These are phyloP conservation scores for Penicillium diatomitis DNA, from an alignment of 495 filamentous ascomycete species.

Conservation along the genomic window DNA sequence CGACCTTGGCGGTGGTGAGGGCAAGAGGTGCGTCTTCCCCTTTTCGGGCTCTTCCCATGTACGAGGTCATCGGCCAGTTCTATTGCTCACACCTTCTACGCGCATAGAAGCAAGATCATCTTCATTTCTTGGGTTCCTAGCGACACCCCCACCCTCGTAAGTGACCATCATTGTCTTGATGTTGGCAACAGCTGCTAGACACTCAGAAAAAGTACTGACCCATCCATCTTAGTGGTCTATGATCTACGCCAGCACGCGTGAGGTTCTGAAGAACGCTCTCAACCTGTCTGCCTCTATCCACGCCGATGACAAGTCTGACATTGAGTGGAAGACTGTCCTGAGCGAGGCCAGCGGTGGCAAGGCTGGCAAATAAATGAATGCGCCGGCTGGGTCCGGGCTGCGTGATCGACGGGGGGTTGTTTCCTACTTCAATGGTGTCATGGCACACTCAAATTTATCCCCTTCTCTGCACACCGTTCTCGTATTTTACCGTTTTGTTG, in stretches of 20 bases:
- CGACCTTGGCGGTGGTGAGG: constrained; percentile 67
- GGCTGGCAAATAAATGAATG: constrained; percentile 31
- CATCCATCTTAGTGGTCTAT: constrained; percentile 48
- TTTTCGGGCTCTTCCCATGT: not conserved
- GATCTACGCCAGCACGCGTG: constrained; percentile 95
- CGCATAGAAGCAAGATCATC: constrained; percentile 79
- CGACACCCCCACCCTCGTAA: constrained; percentile 71
- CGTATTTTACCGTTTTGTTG: constrained; percentile 1
- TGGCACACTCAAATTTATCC: constrained; percentile 23
- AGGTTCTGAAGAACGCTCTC: constrained; percentile 79
- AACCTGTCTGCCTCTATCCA: constrained; percentile 75
- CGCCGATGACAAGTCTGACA: constrained; percentile 84
- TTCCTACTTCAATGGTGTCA: constrained; percentile 9
- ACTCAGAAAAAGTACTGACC: constrained; percentile 12
- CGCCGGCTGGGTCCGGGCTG: constrained; percentile 34
- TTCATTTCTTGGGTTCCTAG: constrained; percentile 92
- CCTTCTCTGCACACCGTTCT: constrained; percentile 22
- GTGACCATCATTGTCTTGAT: constrained; percentile 18
- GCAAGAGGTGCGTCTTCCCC: constrained; percentile 54
- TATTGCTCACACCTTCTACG: constrained; percentile 7
- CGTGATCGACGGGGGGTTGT: constrained; percentile 12
- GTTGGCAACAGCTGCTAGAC: not conserved
- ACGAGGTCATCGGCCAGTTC: not conserved
- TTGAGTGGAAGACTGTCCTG: constrained; percentile 75
- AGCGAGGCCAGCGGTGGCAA: constrained; percentile 72